phyloP scores from a whole-genome alignment of 2,329 filamentous ascomycete species.

The Hymenoscyphus infarciens region DNA sequence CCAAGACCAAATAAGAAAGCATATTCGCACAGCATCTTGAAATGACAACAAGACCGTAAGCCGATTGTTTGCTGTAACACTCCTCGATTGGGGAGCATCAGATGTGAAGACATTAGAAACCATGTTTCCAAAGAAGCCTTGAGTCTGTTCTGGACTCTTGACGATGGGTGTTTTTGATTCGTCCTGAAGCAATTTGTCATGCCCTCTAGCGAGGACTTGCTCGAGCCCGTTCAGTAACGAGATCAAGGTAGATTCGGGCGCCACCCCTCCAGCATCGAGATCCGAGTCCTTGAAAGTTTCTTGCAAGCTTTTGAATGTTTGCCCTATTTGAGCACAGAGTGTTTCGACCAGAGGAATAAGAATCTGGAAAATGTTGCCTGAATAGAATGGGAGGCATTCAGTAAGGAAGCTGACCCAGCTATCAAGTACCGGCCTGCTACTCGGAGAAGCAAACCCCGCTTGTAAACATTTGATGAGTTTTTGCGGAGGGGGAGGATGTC shows the following conservation, averaged over 20 bases:
- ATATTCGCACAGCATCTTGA: slow-evolving; percentile 89
- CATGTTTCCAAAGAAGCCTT: slow-evolving; percentile 92
- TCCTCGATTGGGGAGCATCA: slow-evolving; percentile 72
- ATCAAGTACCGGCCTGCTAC: slow-evolving; percentile 75
- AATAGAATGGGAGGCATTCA: slow-evolving; percentile 79
- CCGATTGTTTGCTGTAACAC: slow-evolving; percentile 84
- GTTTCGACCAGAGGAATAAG: slow-evolving; percentile 88
- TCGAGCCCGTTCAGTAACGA: slow-evolving; percentile 91
- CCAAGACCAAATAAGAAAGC: slow-evolving; percentile 95
- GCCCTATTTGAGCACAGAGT: slow-evolving; percentile 72
- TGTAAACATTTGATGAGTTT: slow-evolving; percentile 81
- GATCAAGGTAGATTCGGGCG: slow-evolving; percentile 70
- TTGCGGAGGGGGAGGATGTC: slow-evolving; percentile 56
- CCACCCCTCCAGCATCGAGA: slow-evolving; percentile 34
- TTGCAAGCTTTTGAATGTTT: slow-evolving; percentile 69
- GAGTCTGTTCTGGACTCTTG: slow-evolving; percentile 78
- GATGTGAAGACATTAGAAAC: slow-evolving; percentile 85
- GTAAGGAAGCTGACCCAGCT: slow-evolving; percentile 87
- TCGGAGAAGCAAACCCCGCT: slow-evolving; percentile 71
- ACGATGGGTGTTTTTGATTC: slow-evolving; percentile 64
- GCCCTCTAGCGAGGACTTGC: slow-evolving; percentile 80
- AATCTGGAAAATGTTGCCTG: slow-evolving; percentile 82
- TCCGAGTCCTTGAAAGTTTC: slow-evolving; percentile 53
- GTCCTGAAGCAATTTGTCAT: slow-evolving; percentile 75
- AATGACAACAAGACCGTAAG: slow-evolving; percentile 94